These are phyloP conservation scores for Clonostachys chloroleuca DNA, from an alignment of 2,329 filamentous ascomycete species.

Conservation along the genomic window DNA sequence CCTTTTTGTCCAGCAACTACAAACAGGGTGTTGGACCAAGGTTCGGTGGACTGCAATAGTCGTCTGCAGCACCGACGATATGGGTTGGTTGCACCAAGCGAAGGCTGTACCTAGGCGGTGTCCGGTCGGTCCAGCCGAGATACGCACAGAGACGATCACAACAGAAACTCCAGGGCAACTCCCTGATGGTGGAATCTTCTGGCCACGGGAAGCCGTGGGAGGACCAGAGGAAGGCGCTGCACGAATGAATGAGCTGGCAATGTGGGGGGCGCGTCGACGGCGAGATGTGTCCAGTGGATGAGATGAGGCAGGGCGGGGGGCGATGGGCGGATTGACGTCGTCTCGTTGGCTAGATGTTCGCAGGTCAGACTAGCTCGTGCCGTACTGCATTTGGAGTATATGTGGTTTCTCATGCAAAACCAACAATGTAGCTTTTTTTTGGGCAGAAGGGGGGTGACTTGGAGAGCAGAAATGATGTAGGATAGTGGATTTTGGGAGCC, in stretches of 20 bases:
- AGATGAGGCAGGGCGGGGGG: conserved; percentile 10
- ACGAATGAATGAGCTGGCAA: not conserved
- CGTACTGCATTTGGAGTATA: not conserved
- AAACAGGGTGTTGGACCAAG: not conserved
- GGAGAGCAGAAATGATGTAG: not conserved
- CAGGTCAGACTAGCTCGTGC: not conserved
- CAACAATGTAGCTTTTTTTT: not conserved
- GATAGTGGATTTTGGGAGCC: not conserved
- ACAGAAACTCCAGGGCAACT: no score
- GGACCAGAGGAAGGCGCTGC: no score
- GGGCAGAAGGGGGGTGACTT: not conserved
- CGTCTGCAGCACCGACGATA: no score
- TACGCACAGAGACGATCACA: no score
- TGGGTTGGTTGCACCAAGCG: no score
- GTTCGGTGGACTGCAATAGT: no score
- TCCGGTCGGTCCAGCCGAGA: no score
- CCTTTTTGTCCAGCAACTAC: conserved; percentile 1
- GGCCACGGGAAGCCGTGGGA: no score
- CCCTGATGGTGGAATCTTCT: no score
- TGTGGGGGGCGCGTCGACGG: not conserved
- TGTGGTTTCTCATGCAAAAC: not conserved
- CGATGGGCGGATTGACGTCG: conserved; percentile 7
- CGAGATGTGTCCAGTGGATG: conserved; percentile 3
- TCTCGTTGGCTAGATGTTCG: not conserved
- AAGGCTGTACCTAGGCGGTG: no score